A percentile compares a stretch with the other conserved stretches of the same genome.
Evolutionary conservation across 768 basidiomycete genomes (phyloP).

Genomic region (Naganishia antarctica): DNA sequence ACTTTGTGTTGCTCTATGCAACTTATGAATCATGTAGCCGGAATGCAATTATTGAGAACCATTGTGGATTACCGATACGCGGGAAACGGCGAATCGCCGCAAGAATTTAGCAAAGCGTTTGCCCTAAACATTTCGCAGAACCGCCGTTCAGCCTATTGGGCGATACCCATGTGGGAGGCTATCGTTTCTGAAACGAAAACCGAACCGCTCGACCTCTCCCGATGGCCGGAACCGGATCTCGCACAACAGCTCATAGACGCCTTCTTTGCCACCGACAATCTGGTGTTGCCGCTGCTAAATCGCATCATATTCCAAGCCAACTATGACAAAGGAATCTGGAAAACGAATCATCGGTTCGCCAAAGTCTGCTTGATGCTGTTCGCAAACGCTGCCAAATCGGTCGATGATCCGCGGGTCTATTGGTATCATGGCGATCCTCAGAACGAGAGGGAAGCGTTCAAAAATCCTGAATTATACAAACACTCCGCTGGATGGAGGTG

Average conservation of each 20-base stretch:
- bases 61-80: constrained; percentile 39
- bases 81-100: constrained; percentile 6
- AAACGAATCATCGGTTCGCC: constrained; percentile 55
- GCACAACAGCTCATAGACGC: constrained; percentile 56
- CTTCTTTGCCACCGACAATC: constrained; percentile 62
- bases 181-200: constrained; percentile 37
- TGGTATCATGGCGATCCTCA: constrained; percentile 32
- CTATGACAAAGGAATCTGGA: constrained; percentile 55
- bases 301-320: constrained; percentile 62
- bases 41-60: constrained; percentile 38
- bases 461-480: constrained; percentile 49
- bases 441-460: constrained; percentile 31
- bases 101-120: constrained; percentile 8
- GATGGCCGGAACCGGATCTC: constrained; percentile 62
- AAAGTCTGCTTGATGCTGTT: constrained; percentile 63
- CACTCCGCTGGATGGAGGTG: constrained; percentile 62
- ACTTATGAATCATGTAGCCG: constrained; percentile 26
- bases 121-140: constrained; percentile 15
- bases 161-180: constrained; percentile 48
- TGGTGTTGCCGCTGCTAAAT: constrained; percentile 64
- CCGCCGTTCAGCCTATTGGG: constrained; percentile 48
- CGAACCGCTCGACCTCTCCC: constrained; percentile 45
- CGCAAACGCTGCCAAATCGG: constrained; percentile 60
- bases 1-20: neutral
- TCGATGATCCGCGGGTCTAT: constrained; percentile 60